A percentile compares a stretch with the other conserved stretches of the same genome.
phyloP scores from a whole-genome alignment of 805 yeast species.

The Wickerhamiella sergipiensis region DNA sequence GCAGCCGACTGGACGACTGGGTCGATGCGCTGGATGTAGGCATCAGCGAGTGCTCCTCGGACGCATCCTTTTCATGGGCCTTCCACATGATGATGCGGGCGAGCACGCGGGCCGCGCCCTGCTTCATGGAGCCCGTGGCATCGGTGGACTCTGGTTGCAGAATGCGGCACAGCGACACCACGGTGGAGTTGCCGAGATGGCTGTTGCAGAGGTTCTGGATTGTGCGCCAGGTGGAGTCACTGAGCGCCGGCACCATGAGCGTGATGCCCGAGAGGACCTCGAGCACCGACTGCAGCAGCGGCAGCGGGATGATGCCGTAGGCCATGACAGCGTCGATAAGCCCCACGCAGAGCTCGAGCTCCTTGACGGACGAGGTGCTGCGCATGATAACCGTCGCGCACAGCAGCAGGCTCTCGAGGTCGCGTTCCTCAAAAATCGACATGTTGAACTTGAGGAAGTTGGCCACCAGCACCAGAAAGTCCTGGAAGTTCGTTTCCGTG shows the following conservation, averaged over 20 bases:
- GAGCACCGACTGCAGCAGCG: constrained; percentile 27
- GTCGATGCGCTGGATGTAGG: not conserved
- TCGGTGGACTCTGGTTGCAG: constrained; percentile 19
- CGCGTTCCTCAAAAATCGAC: constrained; percentile 31
- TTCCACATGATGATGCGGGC: constrained; percentile 14
- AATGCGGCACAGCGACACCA: constrained; percentile 22
- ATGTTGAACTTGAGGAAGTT: constrained; percentile 38
- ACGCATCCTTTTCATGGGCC: not conserved
- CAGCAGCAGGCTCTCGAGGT: constrained; percentile 26
- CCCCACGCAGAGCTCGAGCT: constrained; percentile 29
- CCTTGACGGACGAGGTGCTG: constrained; percentile 27
- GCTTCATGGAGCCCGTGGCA: constrained; percentile 22
- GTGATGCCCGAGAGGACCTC: constrained; percentile 35
- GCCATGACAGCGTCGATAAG: constrained; percentile 32
- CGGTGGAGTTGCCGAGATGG: constrained; percentile 27
- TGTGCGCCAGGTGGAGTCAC: constrained; percentile 28
- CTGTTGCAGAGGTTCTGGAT: constrained; percentile 28
- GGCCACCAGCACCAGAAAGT: constrained; percentile 27
- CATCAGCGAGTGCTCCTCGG: not conserved
- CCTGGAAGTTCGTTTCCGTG: constrained; percentile 19
- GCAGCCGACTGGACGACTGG: too few relatives aligned
- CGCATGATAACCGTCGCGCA: constrained; percentile 28
- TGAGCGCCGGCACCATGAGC: constrained; percentile 26
- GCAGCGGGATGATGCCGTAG: constrained; percentile 35
- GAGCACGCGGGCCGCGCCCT: constrained; percentile 26